Base-by-base conservation (phyloP, 768 basidiomycete genomes). In the Coprinopsis cinerea region DNA sequence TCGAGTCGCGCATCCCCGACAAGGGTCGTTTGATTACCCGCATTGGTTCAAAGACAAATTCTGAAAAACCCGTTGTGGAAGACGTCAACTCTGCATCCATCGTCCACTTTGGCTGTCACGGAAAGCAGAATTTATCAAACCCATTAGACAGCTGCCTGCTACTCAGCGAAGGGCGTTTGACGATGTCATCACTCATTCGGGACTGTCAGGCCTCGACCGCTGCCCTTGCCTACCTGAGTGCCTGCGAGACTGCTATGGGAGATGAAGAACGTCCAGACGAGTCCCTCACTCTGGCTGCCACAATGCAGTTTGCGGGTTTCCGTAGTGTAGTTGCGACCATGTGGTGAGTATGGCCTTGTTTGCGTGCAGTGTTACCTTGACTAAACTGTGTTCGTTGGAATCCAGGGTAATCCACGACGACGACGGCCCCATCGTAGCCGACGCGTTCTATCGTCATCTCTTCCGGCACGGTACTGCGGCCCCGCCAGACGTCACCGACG, bases 321-420 rank as follows among this genome's bases (percentile, higher is more conserved):
- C 40, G 54, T 1, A 50, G 56, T 17, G 69, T 72, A 2, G 55
- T 75, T 22, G 72, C 58, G 5, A 74, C 74, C 22, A 68, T 75
- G 69, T 75, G 74, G 73, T 64, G 23, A 9, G 17, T 13, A 2
- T 34, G 9, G 30, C n/a, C 9, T 34, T 34, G 30, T n/a, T 34
- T 9, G n/a, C 9, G n/a, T 9, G 9, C n/a, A n/a, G n/a, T 9
- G 9, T n/a, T 34, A 9, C 20, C 14, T 22, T 43, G 17, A 43
- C 17, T 4, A 43, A n/a, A n/a, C n/a, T n/a, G n/a, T n/a, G n/a
- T n/a, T n/a, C 25, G 4, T 34, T 5, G 13, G 4, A 15, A 43
- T 17, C 3, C 11, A 50, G 49, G 49, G 17, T 40, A n/a, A 50
- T 50, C n/a, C 17, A n/a, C 6, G 49, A 50, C 28, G 25, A 18